Evolutionary conservation across 768 basidiomycete genomes (phyloP).

Genomic region (Dentipellis fragilis): DNA sequence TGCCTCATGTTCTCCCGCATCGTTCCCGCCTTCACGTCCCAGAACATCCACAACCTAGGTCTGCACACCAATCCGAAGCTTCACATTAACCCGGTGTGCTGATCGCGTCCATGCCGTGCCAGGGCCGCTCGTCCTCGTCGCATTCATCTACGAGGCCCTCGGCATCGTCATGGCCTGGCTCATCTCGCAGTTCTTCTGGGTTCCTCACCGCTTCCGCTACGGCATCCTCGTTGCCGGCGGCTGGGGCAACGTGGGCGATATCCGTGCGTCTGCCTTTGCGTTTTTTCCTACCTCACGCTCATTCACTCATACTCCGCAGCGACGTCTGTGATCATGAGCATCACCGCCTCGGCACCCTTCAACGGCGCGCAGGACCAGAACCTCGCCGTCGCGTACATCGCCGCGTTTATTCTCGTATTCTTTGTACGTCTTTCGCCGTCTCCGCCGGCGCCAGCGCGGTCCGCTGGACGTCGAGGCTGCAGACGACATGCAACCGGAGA

Average conservation of each 20-base stretch:
- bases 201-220: conserved; percentile 66
- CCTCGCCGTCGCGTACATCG: conserved; percentile 57
- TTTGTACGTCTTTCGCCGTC: conserved; percentile 28
- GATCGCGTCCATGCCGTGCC: not conserved
- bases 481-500: not conserved
- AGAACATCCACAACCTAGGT: conserved; percentile 40
- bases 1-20: conserved; percentile 65
- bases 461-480: not conserved
- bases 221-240: conserved; percentile 62
- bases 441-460: not conserved
- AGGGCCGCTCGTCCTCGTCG: conserved; percentile 55
- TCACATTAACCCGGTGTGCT: not conserved
- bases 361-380: conserved; percentile 45
- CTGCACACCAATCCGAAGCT: not conserved
- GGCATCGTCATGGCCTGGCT: conserved; percentile 45
- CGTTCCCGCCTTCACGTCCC: conserved; percentile 49
- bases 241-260: conserved; percentile 62
- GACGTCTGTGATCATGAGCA: conserved; percentile 52
- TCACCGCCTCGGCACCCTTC: conserved; percentile 55
- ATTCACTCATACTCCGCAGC: conserved; percentile 27
- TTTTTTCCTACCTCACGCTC: not conserved
- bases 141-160: conserved; percentile 45
- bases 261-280: conserved; percentile 37
- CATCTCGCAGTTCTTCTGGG: conserved; percentile 60
- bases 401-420: conserved; percentile 51